Evolutionary conservation across 192 early-diverging fungal species (phyloP).

Genomic region (Paraglomus occultum): DNA sequence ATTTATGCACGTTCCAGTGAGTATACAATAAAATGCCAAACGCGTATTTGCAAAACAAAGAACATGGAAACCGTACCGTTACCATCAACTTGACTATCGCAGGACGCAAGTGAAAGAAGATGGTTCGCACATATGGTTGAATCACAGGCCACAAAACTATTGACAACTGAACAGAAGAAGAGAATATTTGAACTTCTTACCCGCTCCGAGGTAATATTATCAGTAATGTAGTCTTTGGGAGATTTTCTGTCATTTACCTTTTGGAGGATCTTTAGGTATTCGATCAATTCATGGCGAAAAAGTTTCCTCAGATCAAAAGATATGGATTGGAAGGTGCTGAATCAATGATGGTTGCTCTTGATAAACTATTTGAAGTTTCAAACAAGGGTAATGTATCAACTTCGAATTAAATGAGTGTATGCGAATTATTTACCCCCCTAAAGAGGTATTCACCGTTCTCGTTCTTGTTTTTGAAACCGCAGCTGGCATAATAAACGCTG

Average conservation of each 20-base stretch:
- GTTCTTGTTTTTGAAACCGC: slow-evolving; percentile 30
- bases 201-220: slow-evolving; percentile 61
- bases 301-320: slow-evolving; percentile 93
- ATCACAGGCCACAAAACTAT: slow-evolving; percentile 58
- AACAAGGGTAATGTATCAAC: slow-evolving; percentile 43
- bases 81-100: not conserved
- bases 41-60: no score
- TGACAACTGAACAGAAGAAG: slow-evolving; percentile 63
- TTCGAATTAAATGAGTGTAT: not conserved
- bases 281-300: slow-evolving; percentile 98
- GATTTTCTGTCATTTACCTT: slow-evolving; percentile 5
- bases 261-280: slow-evolving; percentile 58
- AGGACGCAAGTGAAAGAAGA: slow-evolving; percentile 77
- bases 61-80: not conserved
- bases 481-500: slow-evolving; percentile 79
- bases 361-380: slow-evolving; percentile 78
- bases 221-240: not conserved
- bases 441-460: not conserved
- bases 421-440: not conserved
- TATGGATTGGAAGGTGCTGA: slow-evolving; percentile 97
- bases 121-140: slow-evolving; percentile 91
- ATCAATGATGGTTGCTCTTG: slow-evolving; percentile 90
- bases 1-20: slow-evolving; percentile 89
- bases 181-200: slow-evolving; percentile 74
- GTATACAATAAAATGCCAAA: slow-evolving; percentile 1